Evolutionary conservation across 75 land plant genomes (phyloP), one percentile per base, ranked within the genome.

Genomic region (Pinus taeda): DNA sequence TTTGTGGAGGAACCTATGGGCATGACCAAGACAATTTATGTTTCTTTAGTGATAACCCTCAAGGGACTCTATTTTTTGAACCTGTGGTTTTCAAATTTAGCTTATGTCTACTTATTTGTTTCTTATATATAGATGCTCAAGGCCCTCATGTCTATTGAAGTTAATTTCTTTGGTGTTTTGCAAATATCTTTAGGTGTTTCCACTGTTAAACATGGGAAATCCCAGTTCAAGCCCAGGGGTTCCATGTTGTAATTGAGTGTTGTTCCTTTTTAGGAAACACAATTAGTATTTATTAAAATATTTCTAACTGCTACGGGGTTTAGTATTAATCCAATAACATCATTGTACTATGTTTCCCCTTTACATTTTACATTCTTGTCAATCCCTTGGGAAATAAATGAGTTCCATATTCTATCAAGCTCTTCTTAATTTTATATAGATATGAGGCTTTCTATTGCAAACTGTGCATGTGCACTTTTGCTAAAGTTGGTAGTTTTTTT

Each of bases 41-140:
- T 57, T n/a, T 78, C 0, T 29, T 78, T 59, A 24, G 49, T 71
- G 1, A 36, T 70, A n/a, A 59, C 77, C 57, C 71, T 78, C 3
- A 75, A 76, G 1, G 76, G 75, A 37, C 79, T 78, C 22, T 78
- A 78, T 36, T 71, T 57, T 33, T 33, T 78, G 3, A 78, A 75
- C n/a, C 72, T 77, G 8, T 66, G 74, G 79, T 17, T 77, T 1
- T 64, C 79, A 2, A 77, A 77, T 42, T 77, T 74, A n/a, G 67
- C 75, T 3, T 77, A 77, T 33, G 70, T 78, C 5, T 78, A 78
- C 18, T 57, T 78, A 21, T 71, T 2, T 24, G 75, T 78, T 15
- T 78, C 75, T 49, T 78, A 71, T 76, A 78, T 78, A 15, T 58
- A 78, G 26, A 78, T 78, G 59, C 75, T 78, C 58, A 78, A 78